Conservation (phyloP, 805 yeast species). For the Candida coquimbonensis region DNA sequence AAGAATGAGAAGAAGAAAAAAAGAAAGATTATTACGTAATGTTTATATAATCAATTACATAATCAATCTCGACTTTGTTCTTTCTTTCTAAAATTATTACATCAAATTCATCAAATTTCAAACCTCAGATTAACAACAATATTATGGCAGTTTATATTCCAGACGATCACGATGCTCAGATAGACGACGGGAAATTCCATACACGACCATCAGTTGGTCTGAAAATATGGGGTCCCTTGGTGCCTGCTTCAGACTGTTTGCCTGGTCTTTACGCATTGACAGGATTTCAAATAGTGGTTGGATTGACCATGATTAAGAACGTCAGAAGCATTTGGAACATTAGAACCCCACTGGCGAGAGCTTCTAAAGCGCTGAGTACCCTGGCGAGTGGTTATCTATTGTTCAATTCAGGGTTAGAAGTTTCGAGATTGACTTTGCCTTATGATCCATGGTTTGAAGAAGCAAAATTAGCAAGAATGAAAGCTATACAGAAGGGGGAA, state of each 20-base stretch:
- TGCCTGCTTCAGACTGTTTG: slow-evolving; percentile 63
- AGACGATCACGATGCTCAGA: too few relatives aligned
- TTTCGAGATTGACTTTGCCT: slow-evolving; percentile 39
- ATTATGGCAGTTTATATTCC: too few relatives aligned
- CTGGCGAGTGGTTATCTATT: slow-evolving; percentile 39
- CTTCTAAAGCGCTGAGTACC: slow-evolving; percentile 27
- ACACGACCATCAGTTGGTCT: slow-evolving; percentile 55
- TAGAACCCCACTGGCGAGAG: slow-evolving; percentile 22
- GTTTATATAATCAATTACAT: too few relatives aligned
- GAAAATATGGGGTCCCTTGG: slow-evolving; percentile 61
- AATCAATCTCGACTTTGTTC: too few relatives aligned
- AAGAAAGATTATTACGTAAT: too few relatives aligned
- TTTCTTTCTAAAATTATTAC: too few relatives aligned
- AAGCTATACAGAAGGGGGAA: slow-evolving; percentile 37
- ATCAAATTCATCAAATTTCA: too few relatives aligned
- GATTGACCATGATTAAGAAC: slow-evolving; percentile 26
- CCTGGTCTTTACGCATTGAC: slow-evolving; percentile 46
- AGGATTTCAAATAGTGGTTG: slow-evolving; percentile 46
- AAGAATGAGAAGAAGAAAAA: too few relatives aligned
- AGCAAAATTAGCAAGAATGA: slow-evolving; percentile 45
- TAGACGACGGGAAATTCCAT: slow-evolving; percentile 9
- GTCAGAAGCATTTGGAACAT: slow-evolving; percentile 21
- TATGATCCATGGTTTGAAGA: slow-evolving; percentile 73
- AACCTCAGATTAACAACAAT: too few relatives aligned
- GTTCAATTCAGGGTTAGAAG: slow-evolving; percentile 51